Conservation (phyloP, 2,329 filamentous ascomycete species). For the Pseudocercospora eumusae region DNA sequence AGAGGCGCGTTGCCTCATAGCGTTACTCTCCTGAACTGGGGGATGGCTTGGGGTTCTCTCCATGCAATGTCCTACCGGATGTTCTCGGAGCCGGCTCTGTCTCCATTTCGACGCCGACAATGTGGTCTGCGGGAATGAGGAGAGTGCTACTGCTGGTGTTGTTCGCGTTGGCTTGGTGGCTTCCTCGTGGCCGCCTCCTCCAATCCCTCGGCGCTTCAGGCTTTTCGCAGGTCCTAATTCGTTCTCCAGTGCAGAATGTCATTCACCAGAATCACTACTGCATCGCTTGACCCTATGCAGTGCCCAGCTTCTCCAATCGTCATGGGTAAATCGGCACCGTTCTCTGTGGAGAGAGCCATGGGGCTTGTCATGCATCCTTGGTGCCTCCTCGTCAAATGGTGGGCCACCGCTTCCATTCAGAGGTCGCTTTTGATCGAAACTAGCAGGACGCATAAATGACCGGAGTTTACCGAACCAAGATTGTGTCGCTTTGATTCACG, state of each 20-base stretch:
- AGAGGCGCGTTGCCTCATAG: conserved; percentile 2
- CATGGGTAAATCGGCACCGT: not conserved
- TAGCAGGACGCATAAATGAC: not conserved
- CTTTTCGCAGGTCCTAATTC: conserved; percentile 9
- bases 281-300: not conserved
- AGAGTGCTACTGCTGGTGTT: conserved; percentile 2
- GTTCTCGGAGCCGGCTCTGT: not conserved
- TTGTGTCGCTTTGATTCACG: conserved; percentile 4
- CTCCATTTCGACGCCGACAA: not conserved
- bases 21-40: not conserved
- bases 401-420: not conserved
- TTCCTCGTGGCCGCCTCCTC: conserved; percentile 15
- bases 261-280: conserved; percentile 1
- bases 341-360: not conserved
- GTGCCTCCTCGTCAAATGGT: not conserved
- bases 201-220: conserved; percentile 7
- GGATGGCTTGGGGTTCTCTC: not conserved
- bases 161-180: not conserved
- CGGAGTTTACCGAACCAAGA: conserved; percentile 11
- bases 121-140: not conserved
- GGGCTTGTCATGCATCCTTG: not conserved
- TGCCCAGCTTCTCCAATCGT: not conserved
- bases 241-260: not conserved
- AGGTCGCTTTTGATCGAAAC: not conserved
- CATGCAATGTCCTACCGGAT: not conserved